phyloP scores from a whole-genome alignment of 2,329 filamentous ascomycete genomes.

The Graphilbum ipis-grandicollis region DNA sequence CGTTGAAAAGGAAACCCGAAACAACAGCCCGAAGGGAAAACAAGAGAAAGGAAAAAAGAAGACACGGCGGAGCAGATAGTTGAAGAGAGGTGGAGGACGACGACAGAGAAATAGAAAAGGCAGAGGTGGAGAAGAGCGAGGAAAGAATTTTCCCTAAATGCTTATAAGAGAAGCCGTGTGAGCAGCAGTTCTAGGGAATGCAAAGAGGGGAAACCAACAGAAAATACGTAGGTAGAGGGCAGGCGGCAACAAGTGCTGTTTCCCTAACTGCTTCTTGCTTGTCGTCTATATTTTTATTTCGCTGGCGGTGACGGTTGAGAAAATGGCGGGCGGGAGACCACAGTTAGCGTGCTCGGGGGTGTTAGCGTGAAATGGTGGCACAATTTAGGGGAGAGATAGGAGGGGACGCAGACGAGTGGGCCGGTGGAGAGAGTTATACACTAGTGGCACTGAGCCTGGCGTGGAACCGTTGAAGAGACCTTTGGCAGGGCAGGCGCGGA shows the following conservation, averaged over 20 bases:
- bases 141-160: slow-evolving; percentile 1
- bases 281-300: neutral
- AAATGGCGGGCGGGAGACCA: slow-evolving; percentile 3
- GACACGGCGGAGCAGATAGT: slow-evolving; percentile 4
- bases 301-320: slow-evolving; percentile 1
- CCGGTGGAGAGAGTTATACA: too few species aligned
- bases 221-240: neutral
- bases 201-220: neutral
- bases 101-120: neutral
- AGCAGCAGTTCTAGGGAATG: too few species aligned
- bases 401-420: neutral
- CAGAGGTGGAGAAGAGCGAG: neutral
- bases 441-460: slow-evolving; percentile 2
- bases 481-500: neutral
- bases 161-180: slow-evolving; percentile 2
- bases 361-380: slow-evolving; percentile 1
- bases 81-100: slow-evolving; percentile 4
- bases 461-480: neutral
- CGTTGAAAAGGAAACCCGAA: slow-evolving; percentile 6
- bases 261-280: too few species aligned
- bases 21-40: slow-evolving; percentile 6
- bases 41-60: too few species aligned
- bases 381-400: neutral
- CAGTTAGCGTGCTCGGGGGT: slow-evolving; percentile 4
- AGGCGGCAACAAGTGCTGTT: neutral